phyloP scores from a whole-genome alignment of 306 rosid species.

The Citrullus mucosospermus region DNA sequence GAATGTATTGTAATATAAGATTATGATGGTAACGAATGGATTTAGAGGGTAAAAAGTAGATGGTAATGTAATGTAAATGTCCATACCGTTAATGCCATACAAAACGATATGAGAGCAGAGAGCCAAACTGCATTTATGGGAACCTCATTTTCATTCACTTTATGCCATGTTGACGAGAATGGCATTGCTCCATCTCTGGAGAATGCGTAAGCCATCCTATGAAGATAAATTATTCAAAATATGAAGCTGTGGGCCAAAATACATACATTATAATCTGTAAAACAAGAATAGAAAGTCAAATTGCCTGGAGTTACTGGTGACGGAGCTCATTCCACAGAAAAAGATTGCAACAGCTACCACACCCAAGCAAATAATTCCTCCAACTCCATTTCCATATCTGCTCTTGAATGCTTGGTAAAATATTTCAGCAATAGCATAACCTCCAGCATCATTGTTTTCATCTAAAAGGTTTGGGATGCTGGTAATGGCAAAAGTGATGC shows the following conservation, averaged over 20 bases:
- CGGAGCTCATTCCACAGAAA: slow-evolving; percentile 96
- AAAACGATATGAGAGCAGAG: slow-evolving; percentile 60
- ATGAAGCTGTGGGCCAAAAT: slow-evolving; percentile 4
- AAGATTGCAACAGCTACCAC: slow-evolving; percentile 80
- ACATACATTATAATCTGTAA: not conserved
- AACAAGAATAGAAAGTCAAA: not conserved
- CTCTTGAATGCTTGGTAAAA: slow-evolving; percentile 76
- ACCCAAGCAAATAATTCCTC: slow-evolving; percentile 87
- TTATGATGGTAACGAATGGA: not conserved
- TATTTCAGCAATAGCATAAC: slow-evolving; percentile 92
- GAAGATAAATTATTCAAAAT: not conserved
- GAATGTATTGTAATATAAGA: not conserved
- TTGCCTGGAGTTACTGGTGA: slow-evolving; percentile 96
- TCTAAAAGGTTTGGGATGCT: slow-evolving; percentile 59
- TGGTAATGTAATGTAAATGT: not conserved
- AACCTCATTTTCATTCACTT: slow-evolving; percentile 72
- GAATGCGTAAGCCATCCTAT: slow-evolving; percentile 91
- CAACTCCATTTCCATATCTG: slow-evolving; percentile 79
- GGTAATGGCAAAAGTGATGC: slow-evolving; percentile 79
- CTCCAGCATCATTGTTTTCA: slow-evolving; percentile 73
- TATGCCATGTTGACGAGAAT: slow-evolving; percentile 71
- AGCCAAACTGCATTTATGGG: slow-evolving; percentile 91
- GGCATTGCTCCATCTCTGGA: slow-evolving; percentile 99
- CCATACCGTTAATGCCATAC: slow-evolving; percentile 85
- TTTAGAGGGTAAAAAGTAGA: not conserved